Evolutionary conservation across 208 protist species (phyloP), one percentile per base, ranked within the genome.

Genomic region (Leishmania major): DNA sequence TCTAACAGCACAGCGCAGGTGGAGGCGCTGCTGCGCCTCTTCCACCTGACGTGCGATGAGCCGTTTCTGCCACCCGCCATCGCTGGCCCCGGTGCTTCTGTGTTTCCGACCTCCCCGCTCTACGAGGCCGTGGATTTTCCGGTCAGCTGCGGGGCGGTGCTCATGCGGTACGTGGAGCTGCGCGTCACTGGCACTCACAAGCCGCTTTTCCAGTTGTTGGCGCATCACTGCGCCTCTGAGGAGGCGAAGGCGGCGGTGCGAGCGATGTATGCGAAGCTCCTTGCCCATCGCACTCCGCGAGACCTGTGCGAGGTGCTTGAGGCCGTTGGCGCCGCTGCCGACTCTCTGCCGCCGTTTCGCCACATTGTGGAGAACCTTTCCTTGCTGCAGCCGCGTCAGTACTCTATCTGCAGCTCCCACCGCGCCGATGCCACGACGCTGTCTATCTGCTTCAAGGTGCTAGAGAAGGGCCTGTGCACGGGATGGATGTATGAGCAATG

Each of bases 321-420:
- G 25, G 72, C 74, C 25, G 57, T 90, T 1, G 62, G 78, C 4
- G 8, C 40, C 0, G 62, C 84, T 35, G 70, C 49, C 35, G 28
- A 47, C 75, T 55, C 55, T 8, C 35, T 81, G 17, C 80, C 83
- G 37, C 90, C 88, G 37, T 83, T 96, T 17, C 87, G 86, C 13
- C 90, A 94, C 66, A 37, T 95, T 11, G 83, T 97, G 3, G 92
- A 98, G 80, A 79, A 95, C 60, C 82, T 98, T 47, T 84, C 88
- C 0, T 59, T 87, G 7, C 45, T 98, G 75, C 89, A 95, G 77
- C 93, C 89, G 2, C 90, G 98, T n/a, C 96, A 95, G 87, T 99
- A 98, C 84, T 98, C 95, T 15, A 98, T 99, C 74, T 90, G 91
- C 55, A 98, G 93, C 49, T 95, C 95, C 1, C 69, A 81, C 71